These are phyloP conservation scores for Phytophthora ramorum DNA, from an alignment of 352 stramenopile genomes.

Conservation along the genomic window DNA sequence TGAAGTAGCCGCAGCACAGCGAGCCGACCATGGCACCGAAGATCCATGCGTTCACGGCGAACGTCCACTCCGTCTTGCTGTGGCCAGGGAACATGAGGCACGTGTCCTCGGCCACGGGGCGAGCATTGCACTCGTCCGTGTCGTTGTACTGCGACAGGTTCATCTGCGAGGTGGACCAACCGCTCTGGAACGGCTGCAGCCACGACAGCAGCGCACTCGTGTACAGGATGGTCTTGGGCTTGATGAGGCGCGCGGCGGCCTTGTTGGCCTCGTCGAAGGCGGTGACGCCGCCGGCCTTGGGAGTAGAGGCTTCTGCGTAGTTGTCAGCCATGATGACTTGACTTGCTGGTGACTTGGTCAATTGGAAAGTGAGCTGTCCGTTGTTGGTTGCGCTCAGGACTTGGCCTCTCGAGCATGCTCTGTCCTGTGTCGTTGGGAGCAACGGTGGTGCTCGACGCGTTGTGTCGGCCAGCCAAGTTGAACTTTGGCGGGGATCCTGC, in stretches of 20 bases:
- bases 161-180: no score
- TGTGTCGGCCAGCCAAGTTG: constrained; percentile 23
- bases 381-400: no score
- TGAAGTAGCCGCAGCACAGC: no score
- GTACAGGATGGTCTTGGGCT: background rate
- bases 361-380: constrained; percentile 23
- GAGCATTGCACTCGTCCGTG: constrained; percentile 35
- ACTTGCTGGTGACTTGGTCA: constrained; percentile 19
- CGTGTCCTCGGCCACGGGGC: constrained; percentile 27
- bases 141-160: background rate
- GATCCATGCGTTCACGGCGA: constrained; percentile 32
- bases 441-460: constrained; percentile 6
- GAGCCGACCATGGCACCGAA: no score
- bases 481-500: constrained; percentile 19
- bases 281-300: constrained; percentile 14
- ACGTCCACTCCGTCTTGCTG: constrained; percentile 31
- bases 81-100: constrained; percentile 34
- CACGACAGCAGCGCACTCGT: no score
- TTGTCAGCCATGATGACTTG: constrained; percentile 7
- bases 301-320: constrained; percentile 21
- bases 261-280: constrained; percentile 39
- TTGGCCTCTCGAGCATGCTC: background rate
- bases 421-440: background rate
- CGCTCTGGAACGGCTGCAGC: no score
- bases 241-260: constrained; percentile 17